Conservation (phyloP, 176 grass and related monocot genomes). For the Triticum dicoccoides region DNA sequence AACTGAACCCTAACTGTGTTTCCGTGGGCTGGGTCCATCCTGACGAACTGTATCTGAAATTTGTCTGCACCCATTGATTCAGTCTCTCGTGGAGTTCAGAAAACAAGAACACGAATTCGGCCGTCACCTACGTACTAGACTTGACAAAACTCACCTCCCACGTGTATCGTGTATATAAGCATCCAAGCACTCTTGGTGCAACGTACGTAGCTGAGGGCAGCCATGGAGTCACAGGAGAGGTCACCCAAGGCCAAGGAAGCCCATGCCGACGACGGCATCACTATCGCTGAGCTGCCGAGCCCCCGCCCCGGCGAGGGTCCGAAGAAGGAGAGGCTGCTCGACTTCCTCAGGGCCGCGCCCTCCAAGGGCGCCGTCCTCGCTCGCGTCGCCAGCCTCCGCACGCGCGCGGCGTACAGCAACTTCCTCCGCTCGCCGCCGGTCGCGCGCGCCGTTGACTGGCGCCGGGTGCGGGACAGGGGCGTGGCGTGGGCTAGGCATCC, state of each 20-base stretch:
- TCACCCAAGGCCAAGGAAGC: neutral
- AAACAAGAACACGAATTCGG: neutral
- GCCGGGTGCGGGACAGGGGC: constrained; percentile 20
- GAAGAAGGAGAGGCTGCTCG: constrained; percentile 40
- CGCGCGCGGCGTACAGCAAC: neutral
- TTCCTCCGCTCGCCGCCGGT: constrained; percentile 27
- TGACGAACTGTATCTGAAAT: neutral
- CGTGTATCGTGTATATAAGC: neutral
- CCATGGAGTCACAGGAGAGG: constrained; percentile 35
- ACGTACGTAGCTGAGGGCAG: neutral
- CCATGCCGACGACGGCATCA: neutral
- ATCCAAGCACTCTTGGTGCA: neutral
- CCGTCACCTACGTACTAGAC: neutral
- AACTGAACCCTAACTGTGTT: neutral
- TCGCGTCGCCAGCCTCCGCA: constrained; percentile 3
- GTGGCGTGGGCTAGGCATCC: constrained; percentile 46
- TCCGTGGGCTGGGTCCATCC: neutral
- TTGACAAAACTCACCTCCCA: neutral
- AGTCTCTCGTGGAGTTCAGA: neutral
- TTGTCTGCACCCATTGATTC: constrained; percentile 1
- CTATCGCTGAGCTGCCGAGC: neutral
- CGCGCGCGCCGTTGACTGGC: constrained; percentile 50
- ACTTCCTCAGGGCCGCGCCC: constrained; percentile 45
- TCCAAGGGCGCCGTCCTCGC: constrained; percentile 22
- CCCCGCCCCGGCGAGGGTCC: neutral